These are phyloP conservation scores for Trametes versicolor DNA, from an alignment of 1,284 basidiomycete genomes.

Conservation along the genomic window DNA sequence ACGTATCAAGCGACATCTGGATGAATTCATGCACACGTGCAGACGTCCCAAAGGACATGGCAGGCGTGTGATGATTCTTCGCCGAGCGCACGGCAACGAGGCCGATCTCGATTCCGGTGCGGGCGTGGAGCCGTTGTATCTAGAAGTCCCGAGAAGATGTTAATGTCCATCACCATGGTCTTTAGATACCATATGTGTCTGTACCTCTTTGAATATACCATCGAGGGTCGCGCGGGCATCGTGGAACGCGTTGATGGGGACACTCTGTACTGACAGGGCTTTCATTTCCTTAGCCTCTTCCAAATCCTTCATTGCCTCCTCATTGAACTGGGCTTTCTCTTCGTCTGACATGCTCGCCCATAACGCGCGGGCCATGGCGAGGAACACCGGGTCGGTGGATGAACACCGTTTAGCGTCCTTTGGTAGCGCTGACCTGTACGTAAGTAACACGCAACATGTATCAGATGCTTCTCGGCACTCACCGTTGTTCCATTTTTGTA, in stretches of 20 bases:
- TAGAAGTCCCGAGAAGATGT: background rate
- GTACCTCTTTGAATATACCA: background rate
- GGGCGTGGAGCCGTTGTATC: conserved; percentile 10
- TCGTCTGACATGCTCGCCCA: background rate
- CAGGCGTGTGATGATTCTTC: conserved; percentile 17
- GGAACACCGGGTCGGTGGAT: background rate
- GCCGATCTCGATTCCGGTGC: conserved; percentile 28
- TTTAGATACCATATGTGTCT: too few relatives aligned
- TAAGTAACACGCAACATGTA: background rate
- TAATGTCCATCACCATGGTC: too few relatives aligned
- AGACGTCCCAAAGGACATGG: conserved; percentile 17
- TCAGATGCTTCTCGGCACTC: background rate
- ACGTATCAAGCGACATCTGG: background rate
- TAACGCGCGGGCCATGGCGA: background rate
- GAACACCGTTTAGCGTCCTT: background rate
- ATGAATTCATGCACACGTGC: conserved; percentile 24
- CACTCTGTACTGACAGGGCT: conserved; percentile 20
- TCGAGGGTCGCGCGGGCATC: background rate
- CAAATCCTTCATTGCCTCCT: conserved; percentile 18
- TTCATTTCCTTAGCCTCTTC: conserved; percentile 25
- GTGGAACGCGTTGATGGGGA: conserved; percentile 22
- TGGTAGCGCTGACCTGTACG: background rate
- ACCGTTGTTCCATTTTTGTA: conserved; percentile 20
- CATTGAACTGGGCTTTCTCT: conserved; percentile 14
- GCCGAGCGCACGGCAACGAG: conserved; percentile 10